These are phyloP conservation scores for Candida sanyaensis DNA, from an alignment of 1,139 yeast genomes.

Conservation along the genomic window DNA sequence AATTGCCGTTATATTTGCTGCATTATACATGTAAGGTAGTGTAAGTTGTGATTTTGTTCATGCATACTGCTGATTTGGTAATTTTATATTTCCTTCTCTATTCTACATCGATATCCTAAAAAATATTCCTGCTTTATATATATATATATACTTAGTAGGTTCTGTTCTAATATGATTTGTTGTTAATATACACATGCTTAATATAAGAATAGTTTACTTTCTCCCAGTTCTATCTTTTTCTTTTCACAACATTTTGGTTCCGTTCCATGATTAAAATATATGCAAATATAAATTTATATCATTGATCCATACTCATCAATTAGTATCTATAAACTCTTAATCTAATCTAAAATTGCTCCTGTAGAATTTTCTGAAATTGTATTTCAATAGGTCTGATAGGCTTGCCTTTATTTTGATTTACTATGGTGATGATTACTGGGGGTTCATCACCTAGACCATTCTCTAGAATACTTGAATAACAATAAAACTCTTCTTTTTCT, in stretches of 20 bases:
- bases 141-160: background rate
- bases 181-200: no score
- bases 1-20: conserved; percentile 26
- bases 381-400: conserved; percentile 10
- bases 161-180: background rate
- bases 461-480: conserved; percentile 22
- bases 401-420: conserved; percentile 17
- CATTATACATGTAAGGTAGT: conserved; percentile 22
- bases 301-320: background rate
- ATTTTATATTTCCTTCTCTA: no score
- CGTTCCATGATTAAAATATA: no score
- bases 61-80: no score
- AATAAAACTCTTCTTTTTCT: conserved; percentile 17
- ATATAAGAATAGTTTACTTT: no score
- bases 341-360: background rate
- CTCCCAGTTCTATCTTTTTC: no score
- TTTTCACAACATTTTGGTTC: background rate
- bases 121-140: no score
- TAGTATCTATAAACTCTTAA: conserved; percentile 19
- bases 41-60: no score
- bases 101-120: no score
- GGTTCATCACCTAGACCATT: conserved; percentile 12
- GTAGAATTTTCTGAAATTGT: conserved; percentile 8
- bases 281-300: no score
- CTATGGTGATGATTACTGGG: conserved; percentile 30